phyloP scores from a whole-genome alignment of 2,329 filamentous ascomycete genomes.

The Chaetomium olivaceum region DNA sequence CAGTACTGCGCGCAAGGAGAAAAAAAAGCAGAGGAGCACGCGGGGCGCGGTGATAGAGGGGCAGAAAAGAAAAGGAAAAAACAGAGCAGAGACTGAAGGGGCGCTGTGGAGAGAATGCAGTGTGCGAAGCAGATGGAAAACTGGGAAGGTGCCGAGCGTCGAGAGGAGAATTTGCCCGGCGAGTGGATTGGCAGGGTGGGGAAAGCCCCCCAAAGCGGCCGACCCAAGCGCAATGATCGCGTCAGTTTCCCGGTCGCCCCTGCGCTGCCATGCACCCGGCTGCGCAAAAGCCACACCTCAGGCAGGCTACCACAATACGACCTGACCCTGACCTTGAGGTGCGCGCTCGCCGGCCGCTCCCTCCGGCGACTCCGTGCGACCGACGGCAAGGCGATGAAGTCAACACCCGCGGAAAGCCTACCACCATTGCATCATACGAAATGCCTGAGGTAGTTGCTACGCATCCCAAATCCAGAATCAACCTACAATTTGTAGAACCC shows the following conservation, averaged over 20 bases:
- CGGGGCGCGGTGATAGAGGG: constrained; percentile 33
- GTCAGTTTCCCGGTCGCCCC: constrained; percentile 11
- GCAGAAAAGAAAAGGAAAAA: constrained; percentile 38
- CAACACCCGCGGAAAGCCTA: background rate
- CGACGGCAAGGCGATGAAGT: background rate
- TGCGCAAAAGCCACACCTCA: background rate
- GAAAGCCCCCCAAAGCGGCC: constrained; percentile 28
- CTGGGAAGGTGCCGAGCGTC: constrained; percentile 34
- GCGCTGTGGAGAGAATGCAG: constrained; percentile 29
- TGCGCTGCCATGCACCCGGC: constrained; percentile 1
- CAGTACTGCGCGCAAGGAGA: constrained; percentile 29
- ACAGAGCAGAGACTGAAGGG: constrained; percentile 38
- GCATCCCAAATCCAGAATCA: too few relatives aligned
- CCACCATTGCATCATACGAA: background rate
- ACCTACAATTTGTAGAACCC: too few relatives aligned
- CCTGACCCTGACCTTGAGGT: too few relatives aligned
- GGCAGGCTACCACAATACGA: background rate
- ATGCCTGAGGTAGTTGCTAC: background rate
- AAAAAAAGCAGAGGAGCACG: constrained; percentile 25
- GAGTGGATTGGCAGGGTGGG: constrained; percentile 29
- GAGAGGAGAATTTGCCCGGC: constrained; percentile 29
- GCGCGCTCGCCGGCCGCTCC: too few relatives aligned
- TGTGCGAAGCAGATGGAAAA: constrained; percentile 36
- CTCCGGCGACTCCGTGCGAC: constrained; percentile 16
- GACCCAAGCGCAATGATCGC: constrained; percentile 21